phyloP scores from a whole-genome alignment of 306 rosid species.

The Citrullus amarus region DNA sequence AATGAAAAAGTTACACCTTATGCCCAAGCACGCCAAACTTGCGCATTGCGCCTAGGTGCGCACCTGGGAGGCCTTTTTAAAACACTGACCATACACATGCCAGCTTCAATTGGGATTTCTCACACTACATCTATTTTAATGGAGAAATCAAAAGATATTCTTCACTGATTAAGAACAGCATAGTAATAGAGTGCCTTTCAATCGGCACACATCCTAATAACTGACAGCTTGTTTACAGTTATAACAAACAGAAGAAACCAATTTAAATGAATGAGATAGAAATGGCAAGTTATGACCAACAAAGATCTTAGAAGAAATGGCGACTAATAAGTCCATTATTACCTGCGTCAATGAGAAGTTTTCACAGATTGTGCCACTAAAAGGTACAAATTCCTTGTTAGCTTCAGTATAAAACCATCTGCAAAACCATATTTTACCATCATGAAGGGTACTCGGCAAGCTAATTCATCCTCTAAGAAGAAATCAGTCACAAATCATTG shows the following conservation, averaged over 20 bases:
- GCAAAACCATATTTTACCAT: neutral
- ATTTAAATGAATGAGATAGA: neutral
- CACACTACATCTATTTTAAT: neutral
- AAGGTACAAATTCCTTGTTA: neutral
- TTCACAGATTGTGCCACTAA: neutral
- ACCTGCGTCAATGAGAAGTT: neutral
- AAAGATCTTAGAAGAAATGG: neutral
- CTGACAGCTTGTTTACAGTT: neutral
- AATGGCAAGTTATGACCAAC: slow-evolving; percentile 1
- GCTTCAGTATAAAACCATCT: slow-evolving; percentile 12
- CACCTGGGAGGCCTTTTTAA: too few species aligned
- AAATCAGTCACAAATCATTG: neutral
- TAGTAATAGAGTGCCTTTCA: neutral
- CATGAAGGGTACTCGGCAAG: neutral
- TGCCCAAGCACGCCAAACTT: too few species aligned
- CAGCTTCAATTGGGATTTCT: neutral
- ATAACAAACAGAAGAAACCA: neutral
- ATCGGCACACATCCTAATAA: neutral
- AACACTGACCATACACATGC: neutral
- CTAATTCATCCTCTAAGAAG: slow-evolving; percentile 1
- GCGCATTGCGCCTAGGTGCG: too few species aligned
- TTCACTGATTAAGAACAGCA: neutral
- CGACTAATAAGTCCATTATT: neutral
- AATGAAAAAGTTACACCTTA: too few species aligned
- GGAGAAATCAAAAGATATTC: neutral